These are phyloP conservation scores for Pythium utonaiense DNA, from an alignment of 352 stramenopile genomes.

Conservation along the genomic window DNA sequence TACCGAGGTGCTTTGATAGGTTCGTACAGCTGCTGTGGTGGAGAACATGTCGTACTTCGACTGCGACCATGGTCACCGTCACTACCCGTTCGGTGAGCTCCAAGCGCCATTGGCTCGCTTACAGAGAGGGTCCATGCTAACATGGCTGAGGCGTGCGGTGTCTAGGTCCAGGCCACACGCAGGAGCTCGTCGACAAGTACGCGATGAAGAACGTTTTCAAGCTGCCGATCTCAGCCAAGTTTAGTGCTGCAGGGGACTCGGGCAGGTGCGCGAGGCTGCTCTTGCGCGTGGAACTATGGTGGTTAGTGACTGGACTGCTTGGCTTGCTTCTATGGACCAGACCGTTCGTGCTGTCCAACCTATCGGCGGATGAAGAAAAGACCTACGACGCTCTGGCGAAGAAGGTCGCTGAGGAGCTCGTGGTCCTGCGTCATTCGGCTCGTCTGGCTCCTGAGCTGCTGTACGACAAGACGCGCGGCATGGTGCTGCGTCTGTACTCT, in stretches of 20 bases:
- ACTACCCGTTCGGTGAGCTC: slow-evolving; percentile 78
- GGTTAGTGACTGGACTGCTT: neutral
- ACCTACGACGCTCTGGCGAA: slow-evolving; percentile 69
- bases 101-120: no score
- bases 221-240: slow-evolving; percentile 72
- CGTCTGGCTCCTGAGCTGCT: slow-evolving; percentile 70
- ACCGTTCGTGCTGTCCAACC: slow-evolving; percentile 71
- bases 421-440: slow-evolving; percentile 71
- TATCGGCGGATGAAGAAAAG: slow-evolving; percentile 58
- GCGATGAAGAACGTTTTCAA: slow-evolving; percentile 85
- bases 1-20: slow-evolving; percentile 35
- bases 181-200: slow-evolving; percentile 77
- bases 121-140: neutral
- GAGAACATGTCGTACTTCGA: slow-evolving; percentile 99
- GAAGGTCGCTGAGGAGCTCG: slow-evolving; percentile 72
- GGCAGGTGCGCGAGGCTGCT: slow-evolving; percentile 69
- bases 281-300: no score
- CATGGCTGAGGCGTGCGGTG: neutral
- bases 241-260: slow-evolving; percentile 68
- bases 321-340: slow-evolving; percentile 22
- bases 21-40: slow-evolving; percentile 96
- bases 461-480: slow-evolving; percentile 74
- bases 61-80: slow-evolving; percentile 78
- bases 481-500: slow-evolving; percentile 77
- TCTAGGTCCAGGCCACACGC: slow-evolving; percentile 62